phyloP scores from a whole-genome alignment of 75 land plant genomes.

The Sequoia sempervirens region DNA sequence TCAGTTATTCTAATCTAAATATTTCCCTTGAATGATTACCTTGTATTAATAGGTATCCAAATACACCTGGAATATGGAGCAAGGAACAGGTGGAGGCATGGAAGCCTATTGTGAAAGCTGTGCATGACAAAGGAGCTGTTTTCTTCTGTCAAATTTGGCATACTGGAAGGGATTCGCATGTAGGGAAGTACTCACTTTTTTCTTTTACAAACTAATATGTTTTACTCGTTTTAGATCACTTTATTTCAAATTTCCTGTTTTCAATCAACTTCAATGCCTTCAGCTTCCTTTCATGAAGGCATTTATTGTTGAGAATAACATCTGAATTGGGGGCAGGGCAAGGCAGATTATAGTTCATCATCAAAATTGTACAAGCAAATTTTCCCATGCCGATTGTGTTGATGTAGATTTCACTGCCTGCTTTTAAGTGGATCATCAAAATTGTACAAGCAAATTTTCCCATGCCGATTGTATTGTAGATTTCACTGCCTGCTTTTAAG shows the following conservation, averaged over 20 bases:
- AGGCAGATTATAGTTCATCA: too few species aligned
- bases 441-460: not conserved
- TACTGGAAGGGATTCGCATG: slow-evolving; percentile 38
- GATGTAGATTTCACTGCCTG: not conserved
- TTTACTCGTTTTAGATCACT: not conserved
- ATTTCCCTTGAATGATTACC: not conserved
- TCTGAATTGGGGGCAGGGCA: too few species aligned
- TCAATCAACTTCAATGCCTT: not conserved
- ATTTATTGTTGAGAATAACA: too few species aligned
- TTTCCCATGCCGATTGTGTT: not conserved
- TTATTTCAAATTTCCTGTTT: not conserved
- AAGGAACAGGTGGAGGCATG: slow-evolving; percentile 53
- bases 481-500: not conserved
- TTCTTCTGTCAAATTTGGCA: slow-evolving; percentile 58
- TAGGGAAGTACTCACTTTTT: slow-evolving; percentile 10
- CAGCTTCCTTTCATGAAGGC: not conserved
- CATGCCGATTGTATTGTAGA: not conserved
- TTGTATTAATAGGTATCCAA: not conserved
- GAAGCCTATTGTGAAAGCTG: slow-evolving; percentile 53
- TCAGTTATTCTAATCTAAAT: not conserved
- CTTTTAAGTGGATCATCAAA: not conserved
- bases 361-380: not conserved
- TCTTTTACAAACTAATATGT: not conserved
- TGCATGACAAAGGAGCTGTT: slow-evolving; percentile 41
- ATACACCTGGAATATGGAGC: not conserved